Conservation (phyloP, 1,139 yeast genomes). For the Sugiyamaella pinicola region DNA sequence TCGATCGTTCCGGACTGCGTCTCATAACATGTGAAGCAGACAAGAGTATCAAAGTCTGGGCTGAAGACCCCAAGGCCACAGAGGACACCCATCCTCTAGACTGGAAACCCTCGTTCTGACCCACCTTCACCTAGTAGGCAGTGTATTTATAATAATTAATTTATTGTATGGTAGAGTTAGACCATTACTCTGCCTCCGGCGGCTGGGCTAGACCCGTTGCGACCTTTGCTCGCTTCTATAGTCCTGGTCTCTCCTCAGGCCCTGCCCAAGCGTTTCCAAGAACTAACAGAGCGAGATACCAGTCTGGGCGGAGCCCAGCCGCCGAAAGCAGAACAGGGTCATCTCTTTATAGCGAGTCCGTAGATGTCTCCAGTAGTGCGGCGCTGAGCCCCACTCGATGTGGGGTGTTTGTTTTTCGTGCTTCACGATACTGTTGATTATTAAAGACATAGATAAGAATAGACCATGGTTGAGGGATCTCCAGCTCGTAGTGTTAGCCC, state of each 20-base stretch:
- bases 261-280: no score
- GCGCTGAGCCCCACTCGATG: no score
- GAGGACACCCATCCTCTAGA: slow-evolving; percentile 50
- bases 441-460: background rate
- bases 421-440: slow-evolving; percentile 2
- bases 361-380: background rate
- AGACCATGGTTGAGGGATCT: slow-evolving; percentile 7
- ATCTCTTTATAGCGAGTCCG: background rate
- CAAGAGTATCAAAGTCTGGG: slow-evolving; percentile 87
- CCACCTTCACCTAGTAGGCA: background rate
- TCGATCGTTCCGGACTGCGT: slow-evolving; percentile 80
- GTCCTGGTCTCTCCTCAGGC: no score
- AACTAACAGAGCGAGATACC: background rate
- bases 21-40: slow-evolving; percentile 88
- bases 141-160: background rate
- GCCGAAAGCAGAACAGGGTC: background rate
- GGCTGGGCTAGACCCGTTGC: no score
- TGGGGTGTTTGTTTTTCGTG: no score
- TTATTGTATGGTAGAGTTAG: background rate
- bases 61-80: slow-evolving; percentile 52
- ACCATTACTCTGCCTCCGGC: no score
- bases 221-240: no score
- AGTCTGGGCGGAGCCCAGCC: slow-evolving; percentile 3
- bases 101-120: slow-evolving; percentile 45
- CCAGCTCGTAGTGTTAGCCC: slow-evolving; percentile 1